Evolutionary conservation across 2,329 filamentous ascomycete genomes (phyloP).

Genomic region (Rutstroemia sp.): DNA sequence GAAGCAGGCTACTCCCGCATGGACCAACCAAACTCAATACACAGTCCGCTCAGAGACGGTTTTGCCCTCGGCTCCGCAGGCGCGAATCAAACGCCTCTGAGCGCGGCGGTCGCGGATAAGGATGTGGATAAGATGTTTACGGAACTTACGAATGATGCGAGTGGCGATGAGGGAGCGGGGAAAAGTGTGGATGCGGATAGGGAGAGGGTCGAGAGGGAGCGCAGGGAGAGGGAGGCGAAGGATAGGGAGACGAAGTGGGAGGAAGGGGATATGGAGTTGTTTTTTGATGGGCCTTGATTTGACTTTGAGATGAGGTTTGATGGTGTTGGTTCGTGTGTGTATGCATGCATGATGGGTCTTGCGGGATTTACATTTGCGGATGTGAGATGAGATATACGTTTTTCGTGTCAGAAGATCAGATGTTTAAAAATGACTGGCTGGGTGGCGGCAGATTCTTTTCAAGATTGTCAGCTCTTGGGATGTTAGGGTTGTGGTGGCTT

Average conservation of each 20-base stretch:
- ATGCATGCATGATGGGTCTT: too few species aligned
- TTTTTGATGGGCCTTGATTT: slow-evolving; percentile 23
- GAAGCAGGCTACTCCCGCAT: slow-evolving; percentile 24
- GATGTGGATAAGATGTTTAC: slow-evolving; percentile 26
- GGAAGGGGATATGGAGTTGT: slow-evolving; percentile 21
- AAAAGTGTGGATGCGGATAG: background rate
- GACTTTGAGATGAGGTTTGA: background rate
- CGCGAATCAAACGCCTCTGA: background rate
- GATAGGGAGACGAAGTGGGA: slow-evolving; percentile 16
- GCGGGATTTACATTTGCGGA: too few species aligned
- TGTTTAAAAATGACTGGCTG: too few species aligned
- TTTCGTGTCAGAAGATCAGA: too few species aligned
- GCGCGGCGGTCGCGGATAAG: slow-evolving; percentile 3
- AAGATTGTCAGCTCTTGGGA: too few species aligned
- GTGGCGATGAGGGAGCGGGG: slow-evolving; percentile 15
- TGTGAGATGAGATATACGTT: too few species aligned
- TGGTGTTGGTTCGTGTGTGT: too few species aligned
- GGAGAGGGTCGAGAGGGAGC: background rate
- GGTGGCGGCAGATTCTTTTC: too few species aligned
- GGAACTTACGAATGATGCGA: slow-evolving; percentile 23
- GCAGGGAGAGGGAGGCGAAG: slow-evolving; percentile 12
- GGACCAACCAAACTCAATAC: slow-evolving; percentile 20
- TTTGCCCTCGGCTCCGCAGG: slow-evolving; percentile 11
- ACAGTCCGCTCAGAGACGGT: slow-evolving; percentile 23
- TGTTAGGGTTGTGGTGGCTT: too few species aligned